phyloP scores from a whole-genome alignment of 805 yeast genomes.

The Ogataea nonfermentans region DNA sequence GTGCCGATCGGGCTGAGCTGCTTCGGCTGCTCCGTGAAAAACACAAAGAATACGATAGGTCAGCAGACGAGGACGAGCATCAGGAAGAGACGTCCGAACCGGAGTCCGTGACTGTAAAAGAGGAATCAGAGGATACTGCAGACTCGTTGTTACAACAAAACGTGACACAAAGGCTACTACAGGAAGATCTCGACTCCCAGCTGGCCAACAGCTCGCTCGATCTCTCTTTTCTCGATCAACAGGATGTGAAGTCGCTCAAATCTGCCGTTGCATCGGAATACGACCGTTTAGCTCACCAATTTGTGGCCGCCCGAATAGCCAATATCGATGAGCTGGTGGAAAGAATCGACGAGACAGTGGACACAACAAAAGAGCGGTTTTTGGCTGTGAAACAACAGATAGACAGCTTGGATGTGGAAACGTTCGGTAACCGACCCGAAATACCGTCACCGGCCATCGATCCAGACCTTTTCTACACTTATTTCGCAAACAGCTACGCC shows the following conservation, averaged over 20 bases:
- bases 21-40: constrained; percentile 11
- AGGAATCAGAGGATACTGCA: constrained; percentile 1
- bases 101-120: not conserved
- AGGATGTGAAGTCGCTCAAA: constrained; percentile 22
- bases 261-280: constrained; percentile 31
- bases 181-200: constrained; percentile 4
- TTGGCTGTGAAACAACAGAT: constrained; percentile 18
- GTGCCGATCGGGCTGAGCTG: constrained; percentile 14
- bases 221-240: constrained; percentile 11
- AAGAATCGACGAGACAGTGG: constrained; percentile 33
- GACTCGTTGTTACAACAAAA: constrained; percentile 12
- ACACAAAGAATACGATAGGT: constrained; percentile 6
- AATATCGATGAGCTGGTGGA: constrained; percentile 34
- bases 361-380: constrained; percentile 22
- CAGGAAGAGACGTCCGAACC: not conserved
- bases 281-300: constrained; percentile 30
- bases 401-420: constrained; percentile 11
- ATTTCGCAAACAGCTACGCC: constrained; percentile 16
- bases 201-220: not conserved
- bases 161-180: constrained; percentile 13
- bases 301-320: constrained; percentile 29
- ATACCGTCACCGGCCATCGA: constrained; percentile 11
- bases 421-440: constrained; percentile 2
- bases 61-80: not conserved
- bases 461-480: constrained; percentile 15